A percentile compares a stretch with the other conserved stretches of the same genome.
These are phyloP conservation scores for Solidago caesia DNA, from an alignment of 129 eudicot genomes.

Conservation along the genomic window DNA sequence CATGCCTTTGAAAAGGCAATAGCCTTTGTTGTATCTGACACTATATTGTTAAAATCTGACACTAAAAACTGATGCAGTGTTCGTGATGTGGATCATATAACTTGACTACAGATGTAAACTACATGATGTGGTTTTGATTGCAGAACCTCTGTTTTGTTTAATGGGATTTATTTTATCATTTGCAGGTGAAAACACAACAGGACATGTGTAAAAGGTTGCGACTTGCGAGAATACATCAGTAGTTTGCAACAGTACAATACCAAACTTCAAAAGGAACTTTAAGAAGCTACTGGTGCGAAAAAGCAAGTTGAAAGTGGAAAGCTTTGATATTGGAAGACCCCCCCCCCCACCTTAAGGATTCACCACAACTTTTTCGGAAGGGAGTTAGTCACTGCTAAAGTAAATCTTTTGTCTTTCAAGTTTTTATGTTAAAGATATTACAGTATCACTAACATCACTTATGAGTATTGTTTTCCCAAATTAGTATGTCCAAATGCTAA, in stretches of 20 bases:
- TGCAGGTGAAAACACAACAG: constrained; percentile 52
- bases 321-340: too few relatives aligned
- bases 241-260: constrained; percentile 63
- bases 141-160: neutral
- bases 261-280: constrained; percentile 58
- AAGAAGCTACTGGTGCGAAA: constrained; percentile 41
- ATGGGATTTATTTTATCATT: neutral
- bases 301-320: too few relatives aligned
- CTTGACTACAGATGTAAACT: neutral
- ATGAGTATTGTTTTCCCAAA: neutral
- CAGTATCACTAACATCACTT: neutral
- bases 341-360: too few relatives aligned
- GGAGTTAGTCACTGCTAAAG: constrained; percentile 54
- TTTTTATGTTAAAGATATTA: neutral
- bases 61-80: too few relatives aligned
- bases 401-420: constrained; percentile 12
- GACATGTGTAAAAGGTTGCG: constrained; percentile 52
- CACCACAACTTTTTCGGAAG: too few relatives aligned
- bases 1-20: constrained; percentile 6
- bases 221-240: constrained; percentile 46
- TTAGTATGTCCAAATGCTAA: neutral
- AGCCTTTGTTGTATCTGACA: constrained; percentile 9
- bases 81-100: too few relatives aligned
- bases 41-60: neutral
- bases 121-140: neutral